These are phyloP conservation scores for Vicia faba DNA, from an alignment of 306 rosid genomes.

Conservation along the genomic window DNA sequence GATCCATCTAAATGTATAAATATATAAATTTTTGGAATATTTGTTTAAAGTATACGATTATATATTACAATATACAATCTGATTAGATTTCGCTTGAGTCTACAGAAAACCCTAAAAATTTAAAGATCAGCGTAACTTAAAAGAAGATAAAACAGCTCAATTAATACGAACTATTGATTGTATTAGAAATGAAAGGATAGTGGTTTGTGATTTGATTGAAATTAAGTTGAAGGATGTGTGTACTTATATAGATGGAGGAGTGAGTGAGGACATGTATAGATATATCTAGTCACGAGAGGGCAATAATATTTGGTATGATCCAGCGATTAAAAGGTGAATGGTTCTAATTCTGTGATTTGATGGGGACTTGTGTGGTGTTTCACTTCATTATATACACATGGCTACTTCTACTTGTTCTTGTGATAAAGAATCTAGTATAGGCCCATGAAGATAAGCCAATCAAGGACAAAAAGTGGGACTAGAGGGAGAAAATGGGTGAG, in stretches of 20 bases:
- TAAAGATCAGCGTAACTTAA: background rate
- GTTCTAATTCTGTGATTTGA: conserved; percentile 46
- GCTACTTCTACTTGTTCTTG: conserved; percentile 34
- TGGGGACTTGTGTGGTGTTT: conserved; percentile 47
- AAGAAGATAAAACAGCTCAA: background rate
- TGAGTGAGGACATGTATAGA: background rate
- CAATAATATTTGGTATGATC: conserved; percentile 25
- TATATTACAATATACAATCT: background rate
- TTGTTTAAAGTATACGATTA: background rate
- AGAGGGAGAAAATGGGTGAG: conserved; percentile 21
- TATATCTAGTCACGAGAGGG: conserved; percentile 6
- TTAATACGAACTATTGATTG: background rate
- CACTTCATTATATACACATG: background rate
- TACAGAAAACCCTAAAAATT: background rate
- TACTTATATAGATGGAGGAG: conserved; percentile 1
- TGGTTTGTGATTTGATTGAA: conserved; percentile 1
- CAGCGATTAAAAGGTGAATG: conserved; percentile 38
- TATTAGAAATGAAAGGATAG: background rate
- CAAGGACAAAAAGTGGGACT: conserved; percentile 41
- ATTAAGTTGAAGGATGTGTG: conserved; percentile 21
- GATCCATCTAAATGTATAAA: conserved; percentile 54
- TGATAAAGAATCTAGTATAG: conserved; percentile 48
- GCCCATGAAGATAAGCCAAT: conserved; percentile 55
- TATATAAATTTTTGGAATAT: background rate
- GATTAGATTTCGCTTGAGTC: background rate